A percentile compares a stretch with the other conserved stretches of the same genome.
Evolutionary conservation across 169 alveolate genomes (phyloP).

Genomic region (Cryptosporidium parvum): DNA sequence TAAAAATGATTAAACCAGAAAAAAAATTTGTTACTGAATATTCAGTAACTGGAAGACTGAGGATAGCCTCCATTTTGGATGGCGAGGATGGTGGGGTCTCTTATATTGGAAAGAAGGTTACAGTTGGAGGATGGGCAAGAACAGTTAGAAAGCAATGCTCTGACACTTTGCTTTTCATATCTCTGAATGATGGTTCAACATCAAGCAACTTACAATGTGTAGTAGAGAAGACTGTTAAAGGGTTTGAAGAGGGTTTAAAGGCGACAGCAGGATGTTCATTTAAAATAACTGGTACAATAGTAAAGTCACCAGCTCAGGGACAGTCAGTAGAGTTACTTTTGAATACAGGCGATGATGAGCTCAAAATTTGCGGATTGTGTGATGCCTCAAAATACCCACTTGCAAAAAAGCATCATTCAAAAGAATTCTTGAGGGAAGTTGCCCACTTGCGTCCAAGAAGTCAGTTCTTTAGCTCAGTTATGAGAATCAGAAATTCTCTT

Average conservation of each 20-base stretch:
- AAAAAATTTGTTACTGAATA: slow-evolving; percentile 1
- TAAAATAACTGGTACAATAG: slow-evolving; percentile 90
- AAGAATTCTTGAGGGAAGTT: slow-evolving; percentile 94
- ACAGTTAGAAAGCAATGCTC: slow-evolving; percentile 94
- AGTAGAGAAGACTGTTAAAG: slow-evolving; percentile 87
- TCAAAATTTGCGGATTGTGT: slow-evolving; percentile 86
- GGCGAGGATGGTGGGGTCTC: slow-evolving; percentile 49
- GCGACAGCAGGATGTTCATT: slow-evolving; percentile 89
- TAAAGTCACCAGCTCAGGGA: slow-evolving; percentile 92
- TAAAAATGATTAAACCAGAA: slow-evolving; percentile 13
- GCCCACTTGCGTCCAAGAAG: slow-evolving; percentile 98
- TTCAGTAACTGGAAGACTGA: slow-evolving; percentile 46
- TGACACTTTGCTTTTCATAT: slow-evolving; percentile 92
- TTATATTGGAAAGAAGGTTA: slow-evolving; percentile 75
- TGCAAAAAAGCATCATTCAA: slow-evolving; percentile 92
- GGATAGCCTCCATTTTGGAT: slow-evolving; percentile 68
- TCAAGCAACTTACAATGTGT: slow-evolving; percentile 92
- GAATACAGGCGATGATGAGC: slow-evolving; percentile 76
- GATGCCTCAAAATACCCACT: slow-evolving; percentile 94
- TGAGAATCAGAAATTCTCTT: slow-evolving; percentile 93
- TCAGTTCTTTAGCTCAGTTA: slow-evolving; percentile 93
- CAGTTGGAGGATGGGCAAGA: slow-evolving; percentile 97
- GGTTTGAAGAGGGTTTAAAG: slow-evolving; percentile 83
- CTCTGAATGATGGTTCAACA: slow-evolving; percentile 96
- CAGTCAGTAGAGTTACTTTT: slow-evolving; percentile 88